Percentiles rank a stretch among this genome's conserved stretches.
Conservation (phyloP, 805 yeast species). For the Brettanomyces custersianus region DNA sequence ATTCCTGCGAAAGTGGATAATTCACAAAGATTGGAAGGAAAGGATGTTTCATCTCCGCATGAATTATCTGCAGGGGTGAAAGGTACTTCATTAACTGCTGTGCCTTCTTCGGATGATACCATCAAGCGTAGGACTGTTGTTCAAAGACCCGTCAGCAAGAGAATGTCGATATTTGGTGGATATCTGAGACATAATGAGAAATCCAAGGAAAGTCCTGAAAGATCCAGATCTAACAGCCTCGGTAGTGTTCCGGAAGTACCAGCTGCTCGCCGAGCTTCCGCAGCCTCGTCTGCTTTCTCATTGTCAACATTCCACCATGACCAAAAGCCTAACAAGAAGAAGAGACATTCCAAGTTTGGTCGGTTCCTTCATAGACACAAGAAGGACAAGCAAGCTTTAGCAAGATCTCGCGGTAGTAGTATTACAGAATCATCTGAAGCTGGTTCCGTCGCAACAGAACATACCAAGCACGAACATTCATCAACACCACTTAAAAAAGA, state of each 20-base stretch:
- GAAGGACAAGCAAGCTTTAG: constrained; percentile 30
- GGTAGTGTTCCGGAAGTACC: constrained; percentile 3
- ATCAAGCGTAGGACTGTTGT: not conserved
- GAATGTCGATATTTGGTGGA: constrained; percentile 1
- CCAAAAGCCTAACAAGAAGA: constrained; percentile 24
- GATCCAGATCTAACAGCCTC: not conserved
- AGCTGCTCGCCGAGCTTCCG: constrained; percentile 3
- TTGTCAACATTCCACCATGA: constrained; percentile 7
- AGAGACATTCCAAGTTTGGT: constrained; percentile 57
- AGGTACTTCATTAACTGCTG: not conserved
- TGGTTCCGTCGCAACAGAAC: constrained; percentile 20
- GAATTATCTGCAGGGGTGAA: not conserved
- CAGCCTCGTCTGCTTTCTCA: constrained; percentile 3
- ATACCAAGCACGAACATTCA: not conserved
- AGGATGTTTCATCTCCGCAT: not conserved
- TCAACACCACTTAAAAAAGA: not conserved
- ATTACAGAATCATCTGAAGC: constrained; percentile 25
- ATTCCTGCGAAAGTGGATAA: constrained; percentile 7
- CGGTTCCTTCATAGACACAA: constrained; percentile 59
- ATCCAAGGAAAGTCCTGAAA: not conserved
- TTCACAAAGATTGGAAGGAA: not conserved
- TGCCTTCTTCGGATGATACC: not conserved
- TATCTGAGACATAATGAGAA: constrained; percentile 7
- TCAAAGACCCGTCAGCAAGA: not conserved
- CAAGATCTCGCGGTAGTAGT: constrained; percentile 11